Evolutionary conservation across 192 early-diverging fungal genomes (phyloP).

Genomic region (Gamsiella multidivaricata): DNA sequence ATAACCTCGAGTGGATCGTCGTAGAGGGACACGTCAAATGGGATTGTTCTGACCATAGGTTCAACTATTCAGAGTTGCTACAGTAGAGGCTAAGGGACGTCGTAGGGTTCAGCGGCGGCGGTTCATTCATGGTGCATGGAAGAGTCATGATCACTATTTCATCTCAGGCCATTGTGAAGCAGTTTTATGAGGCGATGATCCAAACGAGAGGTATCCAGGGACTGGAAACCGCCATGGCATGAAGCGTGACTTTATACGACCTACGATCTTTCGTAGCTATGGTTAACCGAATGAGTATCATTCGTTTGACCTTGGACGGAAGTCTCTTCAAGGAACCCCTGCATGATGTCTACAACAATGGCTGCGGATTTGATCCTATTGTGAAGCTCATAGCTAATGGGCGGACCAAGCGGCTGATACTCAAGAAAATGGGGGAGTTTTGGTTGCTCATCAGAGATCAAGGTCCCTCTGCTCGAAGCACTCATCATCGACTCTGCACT

Average conservation of each 20-base stretch:
- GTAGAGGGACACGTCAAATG: constrained; percentile 12
- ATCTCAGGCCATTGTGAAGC: neutral
- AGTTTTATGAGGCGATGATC: neutral
- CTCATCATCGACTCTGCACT: too few species aligned
- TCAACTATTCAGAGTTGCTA: neutral
- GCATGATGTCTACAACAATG: neutral
- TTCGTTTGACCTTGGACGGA: neutral
- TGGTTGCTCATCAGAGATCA: neutral
- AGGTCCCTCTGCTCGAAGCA: neutral
- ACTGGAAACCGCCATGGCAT: neutral
- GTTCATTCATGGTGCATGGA: neutral
- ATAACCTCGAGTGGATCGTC: constrained; percentile 3
- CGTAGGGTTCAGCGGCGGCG: neutral
- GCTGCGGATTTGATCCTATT: constrained; percentile 8
- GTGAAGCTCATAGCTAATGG: constrained; percentile 4
- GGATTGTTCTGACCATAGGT: neutral
- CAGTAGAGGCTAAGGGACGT: neutral
- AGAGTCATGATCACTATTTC: neutral
- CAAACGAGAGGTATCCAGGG: neutral
- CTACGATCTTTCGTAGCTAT: neutral
- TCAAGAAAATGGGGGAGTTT: neutral
- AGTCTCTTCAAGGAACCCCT: neutral
- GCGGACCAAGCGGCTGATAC: neutral
- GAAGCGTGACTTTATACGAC: neutral
- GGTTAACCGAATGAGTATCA: neutral